Evolutionary conservation across 176 grass and related monocot species (phyloP).

Genomic region (Puccinellia tenuiflora): DNA sequence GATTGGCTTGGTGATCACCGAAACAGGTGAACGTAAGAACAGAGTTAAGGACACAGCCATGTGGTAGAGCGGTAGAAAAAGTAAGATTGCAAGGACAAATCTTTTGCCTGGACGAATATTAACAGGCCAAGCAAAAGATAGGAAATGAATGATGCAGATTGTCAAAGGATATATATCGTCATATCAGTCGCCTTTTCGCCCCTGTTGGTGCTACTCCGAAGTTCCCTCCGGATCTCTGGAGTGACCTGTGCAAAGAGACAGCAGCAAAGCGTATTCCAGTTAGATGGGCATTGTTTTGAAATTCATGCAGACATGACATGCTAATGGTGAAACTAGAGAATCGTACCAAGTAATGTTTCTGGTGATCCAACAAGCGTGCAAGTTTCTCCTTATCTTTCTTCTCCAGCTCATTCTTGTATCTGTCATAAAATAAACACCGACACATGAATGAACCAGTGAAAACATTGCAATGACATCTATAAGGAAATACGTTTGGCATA

Average conservation of each 20-base stretch:
- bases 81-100: not conserved
- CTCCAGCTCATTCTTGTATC: constrained; percentile 85
- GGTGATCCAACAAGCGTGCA: constrained; percentile 54
- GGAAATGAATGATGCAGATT: not conserved
- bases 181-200: constrained; percentile 52
- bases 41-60: constrained; percentile 49
- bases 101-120: not conserved
- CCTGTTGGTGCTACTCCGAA: constrained; percentile 53
- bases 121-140: not conserved
- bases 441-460: not conserved
- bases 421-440: constrained; percentile 30
- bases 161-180: constrained; percentile 71
- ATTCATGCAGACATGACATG: not conserved
- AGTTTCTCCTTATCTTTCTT: constrained; percentile 76
- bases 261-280: not conserved
- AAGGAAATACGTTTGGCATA: not conserved
- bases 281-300: not conserved
- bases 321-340: not conserved
- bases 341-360: constrained; percentile 88
- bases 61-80: not conserved
- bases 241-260: constrained; percentile 51
- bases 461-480: not conserved
- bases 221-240: constrained; percentile 83
- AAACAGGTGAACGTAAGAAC: constrained; percentile 54
- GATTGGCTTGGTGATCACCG: constrained; percentile 66